Evolutionary conservation across 2,329 filamentous ascomycete species (phyloP), one percentile per base, ranked within the genome.

Genomic region (Mariannaea sp.): DNA sequence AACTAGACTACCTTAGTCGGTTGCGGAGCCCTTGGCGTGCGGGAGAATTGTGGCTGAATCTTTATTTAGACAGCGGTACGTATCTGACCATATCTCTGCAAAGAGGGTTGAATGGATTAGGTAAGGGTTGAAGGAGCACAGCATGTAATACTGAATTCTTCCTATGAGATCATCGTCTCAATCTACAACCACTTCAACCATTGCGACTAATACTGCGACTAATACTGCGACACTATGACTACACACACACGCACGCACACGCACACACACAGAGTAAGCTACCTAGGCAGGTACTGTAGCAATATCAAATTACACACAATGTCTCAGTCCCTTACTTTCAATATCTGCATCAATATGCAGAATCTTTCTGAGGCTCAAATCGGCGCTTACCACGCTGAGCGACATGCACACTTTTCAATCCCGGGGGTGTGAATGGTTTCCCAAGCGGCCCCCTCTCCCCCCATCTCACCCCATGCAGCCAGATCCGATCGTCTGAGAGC

Each of bases 401-500:
- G 7, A 39, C 40, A 39, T 19, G 41, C 36, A 44, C 41, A n/a
- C 44, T 33, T 29, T 33, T 16, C 32, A 30, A 12, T n/a, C 32
- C 32, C 16, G 32, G 22, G 38, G 38, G 36, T 47, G 29, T 27
- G 38, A 49, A 36, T 12, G 27, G 39, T 53, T 33, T 39, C 39
- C 50, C n/a, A n/a, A 53, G 53, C 40, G 52, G 30, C 41, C 56
- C 58, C 54, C 55, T 48, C 46, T 38, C 42, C 32, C 46, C 44
- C 47, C 48, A 50, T 36, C 14, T 7, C 12, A 38, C 26, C 48
- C 62, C 60, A 56, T 65, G 63, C 26, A 62, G 47, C 33, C 44
- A 58, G 58, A 65, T 61, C 63, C 53, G 63, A 65, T 65, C 63
- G 63, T 56, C 55, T 49, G 41, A 60, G 46, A 55, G 57, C 51